Conservation (phyloP, 176 grass and related monocot genomes). For the Pontederia paniculata region DNA sequence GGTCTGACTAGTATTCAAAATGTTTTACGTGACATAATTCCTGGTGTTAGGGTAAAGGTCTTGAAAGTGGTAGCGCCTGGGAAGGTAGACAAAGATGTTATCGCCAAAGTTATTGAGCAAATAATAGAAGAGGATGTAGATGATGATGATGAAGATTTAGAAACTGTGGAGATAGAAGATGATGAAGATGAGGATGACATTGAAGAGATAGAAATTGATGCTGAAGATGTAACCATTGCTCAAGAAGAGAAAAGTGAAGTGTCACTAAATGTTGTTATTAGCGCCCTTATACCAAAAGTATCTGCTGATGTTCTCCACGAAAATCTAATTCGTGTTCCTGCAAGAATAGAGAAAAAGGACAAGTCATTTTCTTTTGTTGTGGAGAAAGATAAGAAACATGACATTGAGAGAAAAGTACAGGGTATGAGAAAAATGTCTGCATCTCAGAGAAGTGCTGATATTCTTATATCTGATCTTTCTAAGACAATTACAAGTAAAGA, state of each 20-base stretch:
- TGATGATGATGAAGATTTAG: constrained; percentile 36
- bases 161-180: constrained; percentile 42
- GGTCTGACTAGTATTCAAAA: constrained; percentile 42
- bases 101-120: constrained; percentile 82
- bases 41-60: constrained; percentile 54
- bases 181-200: constrained; percentile 43
- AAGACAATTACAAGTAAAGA: constrained; percentile 49
- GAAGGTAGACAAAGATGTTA: constrained; percentile 60
- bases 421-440: constrained; percentile 32
- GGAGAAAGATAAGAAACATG: constrained; percentile 38
- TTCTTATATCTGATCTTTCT: constrained; percentile 60
- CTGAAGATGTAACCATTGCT: constrained; percentile 32
- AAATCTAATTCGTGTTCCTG: constrained; percentile 49
- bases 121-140: constrained; percentile 62
- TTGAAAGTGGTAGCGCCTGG: constrained; percentile 62
- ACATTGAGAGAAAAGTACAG: constrained; percentile 20
- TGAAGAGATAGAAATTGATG: constrained; percentile 46
- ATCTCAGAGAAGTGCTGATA: constrained; percentile 30
- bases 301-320: constrained; percentile 25
- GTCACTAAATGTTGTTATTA: constrained; percentile 36
- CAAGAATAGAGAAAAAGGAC: constrained; percentile 70
- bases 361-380: constrained; percentile 73
- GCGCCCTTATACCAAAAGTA: constrained; percentile 32
- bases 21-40: constrained; percentile 43
- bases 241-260: constrained; percentile 44